Evolutionary conservation across 2,329 filamentous ascomycete genomes (phyloP).

Genomic region (Ophiostoma quercus): DNA sequence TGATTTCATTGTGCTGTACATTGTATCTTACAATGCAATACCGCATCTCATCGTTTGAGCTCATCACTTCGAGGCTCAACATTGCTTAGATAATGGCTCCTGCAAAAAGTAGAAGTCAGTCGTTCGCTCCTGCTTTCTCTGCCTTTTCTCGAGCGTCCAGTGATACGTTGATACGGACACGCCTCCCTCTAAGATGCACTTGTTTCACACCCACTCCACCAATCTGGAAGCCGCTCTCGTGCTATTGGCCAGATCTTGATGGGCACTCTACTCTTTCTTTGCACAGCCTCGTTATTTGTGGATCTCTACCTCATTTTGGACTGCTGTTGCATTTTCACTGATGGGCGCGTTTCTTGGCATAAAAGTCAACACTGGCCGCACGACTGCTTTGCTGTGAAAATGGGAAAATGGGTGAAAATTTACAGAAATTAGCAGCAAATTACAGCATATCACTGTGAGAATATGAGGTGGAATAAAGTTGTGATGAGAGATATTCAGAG

Average conservation of each 20-base stretch:
- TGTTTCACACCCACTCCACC: slow-evolving; percentile 5
- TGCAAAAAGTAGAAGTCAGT: background rate
- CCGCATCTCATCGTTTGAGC: background rate
- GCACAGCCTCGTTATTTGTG: background rate
- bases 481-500: background rate
- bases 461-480: background rate
- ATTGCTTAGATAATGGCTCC: background rate
- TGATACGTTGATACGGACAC: background rate
- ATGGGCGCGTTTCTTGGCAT: background rate
- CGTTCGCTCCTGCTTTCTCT: background rate
- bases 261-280: background rate
- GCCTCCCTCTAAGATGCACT: background rate
- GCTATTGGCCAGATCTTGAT: background rate
- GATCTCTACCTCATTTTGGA: background rate
- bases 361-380: background rate
- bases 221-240: background rate
- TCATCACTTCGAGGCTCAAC: background rate
- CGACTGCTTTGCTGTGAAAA: background rate
- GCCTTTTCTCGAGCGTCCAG: background rate
- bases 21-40: background rate
- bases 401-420: background rate
- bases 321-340: background rate
- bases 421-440: background rate
- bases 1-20: background rate
- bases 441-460: background rate